Base-by-base conservation (phyloP, 441 rosid species). In the Arabidopsis hybrid region DNA sequence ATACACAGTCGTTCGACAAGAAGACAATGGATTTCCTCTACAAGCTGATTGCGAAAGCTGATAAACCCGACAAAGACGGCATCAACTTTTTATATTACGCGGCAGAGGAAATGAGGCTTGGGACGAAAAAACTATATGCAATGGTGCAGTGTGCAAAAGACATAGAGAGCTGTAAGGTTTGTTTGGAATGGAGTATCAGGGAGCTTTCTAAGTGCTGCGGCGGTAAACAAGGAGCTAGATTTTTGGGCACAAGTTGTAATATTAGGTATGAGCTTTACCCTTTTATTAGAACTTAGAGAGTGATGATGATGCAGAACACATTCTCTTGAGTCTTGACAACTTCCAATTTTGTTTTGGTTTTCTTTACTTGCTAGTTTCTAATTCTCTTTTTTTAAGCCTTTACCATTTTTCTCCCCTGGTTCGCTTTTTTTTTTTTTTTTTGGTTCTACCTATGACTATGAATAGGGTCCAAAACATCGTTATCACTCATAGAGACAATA, bases 151-250 rank as follows among this genome's bases (percentile, higher is more conserved):
- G 71, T 21, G 11, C 40, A 4, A 10, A 47, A 32, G 50, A 49
- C 45, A 11, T 16, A 35, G 5, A 1, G 16, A 4, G 12, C 1
- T 64, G 69, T 34, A 11, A 34, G 4, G 6, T 0, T 21, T 52
- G 71, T 52, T 52, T 52, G 2, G 17, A 21, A 38, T 52, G 12
- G 49, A 36, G 60, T 39, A 36, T 38, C 3, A 8, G 0, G 2
- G 49, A 66, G 39, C 60, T 66, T 52, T 52, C 11, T 8, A 66
- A 66, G 17, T 66, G 60, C 3, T 52, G 60, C 3, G 1, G 9
- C 2, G 10, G 50, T 67, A 67, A 67, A 26, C 50, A 52, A 67
- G 71, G 71, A 21, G 71, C 60, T 5, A 66, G 71, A 52, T 38
- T 67, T 49, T n/a, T 52, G 26, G 36, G 61, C 29, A 36, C 9